Evolutionary conservation across 2,329 filamentous ascomycete species (phyloP), one percentile per base, ranked within the genome.

Genomic region (Exserohilum rostratum): DNA sequence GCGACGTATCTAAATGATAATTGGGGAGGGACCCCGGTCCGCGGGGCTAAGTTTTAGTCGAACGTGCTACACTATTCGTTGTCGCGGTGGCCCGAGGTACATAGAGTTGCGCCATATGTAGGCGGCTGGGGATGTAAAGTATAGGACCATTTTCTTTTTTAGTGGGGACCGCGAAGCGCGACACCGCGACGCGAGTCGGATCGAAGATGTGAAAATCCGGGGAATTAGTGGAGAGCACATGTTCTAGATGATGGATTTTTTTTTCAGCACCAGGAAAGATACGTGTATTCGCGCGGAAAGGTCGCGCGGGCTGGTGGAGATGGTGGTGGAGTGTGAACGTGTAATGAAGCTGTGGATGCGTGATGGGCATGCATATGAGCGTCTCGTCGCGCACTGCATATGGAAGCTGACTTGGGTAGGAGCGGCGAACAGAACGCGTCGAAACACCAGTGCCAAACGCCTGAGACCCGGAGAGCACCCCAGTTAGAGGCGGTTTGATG

Each of bases 321-420:
- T 37, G 34, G 9, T 38, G 39, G 39, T 18, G 39, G 34, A 9
- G 34, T 30, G 11, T 30, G 39, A 43, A 25, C n/a, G 39, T 18
- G 30, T 46, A 46, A 34, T 33, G 43, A 13, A 17, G 20, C 10
- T 27, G 22, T n/a, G 22, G 25, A 17, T 11, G 31, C 20, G n/a
- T 34, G 46, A 49, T 13, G 38, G 38, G 54, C 49, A 63, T 69
- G 62, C 61, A 65, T 62, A 45, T 45, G 25, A n/a, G 25, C 59
- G 67, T 62, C 62, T 67, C 64, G 55, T 61, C 65, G 63, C 64
- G 65, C 55, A 61, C 42, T 25, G 48, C 30, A 49, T 27, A 46
- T 52, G 63, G 55, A 58, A 54, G 45, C 34, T n/a, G 22, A 18
- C n/a, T 9, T 35, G 43, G 30, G 34, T 30, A 46, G n/a, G 34